Evolutionary conservation across 495 filamentous ascomycete genomes (phyloP), one percentile per base, ranked within the genome.

Genomic region (Lasiosphaeria ovina): DNA sequence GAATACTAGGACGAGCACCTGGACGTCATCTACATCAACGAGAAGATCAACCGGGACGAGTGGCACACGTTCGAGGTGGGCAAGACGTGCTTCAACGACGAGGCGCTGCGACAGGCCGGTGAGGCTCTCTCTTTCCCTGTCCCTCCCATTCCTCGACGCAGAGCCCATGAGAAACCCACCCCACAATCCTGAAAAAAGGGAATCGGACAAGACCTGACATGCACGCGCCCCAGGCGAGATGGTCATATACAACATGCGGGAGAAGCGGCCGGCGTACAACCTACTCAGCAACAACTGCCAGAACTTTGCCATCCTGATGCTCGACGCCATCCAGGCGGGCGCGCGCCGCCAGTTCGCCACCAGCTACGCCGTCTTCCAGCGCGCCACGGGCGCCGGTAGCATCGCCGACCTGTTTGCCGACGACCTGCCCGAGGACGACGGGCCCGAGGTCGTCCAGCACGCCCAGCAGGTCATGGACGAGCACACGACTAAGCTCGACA

Each of bases 271-370:
- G 2, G 75, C 63, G 10, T 80, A 80, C 69, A 77, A 78, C 61
- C 62, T 80, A 38, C 78, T 80, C 64, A 72, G 64, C 54, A 80
- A 80, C 62, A 80, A 80, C 69, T 80, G 78, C 62, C 78, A 80
- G 64, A 79, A 74, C 55, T 80, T 71, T 58, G 77, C 75, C 3
- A 55, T 77, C n/a, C 52, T 62, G 33, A 60, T 80, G 56, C 66
- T 80, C 32, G 71, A 80, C 49, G 74, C 74, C 42, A 76, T 80
- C 38, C 72, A 78, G 61, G 62, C 75, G 55, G 72, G 76, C 12
- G 64, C 58, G 42, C 73, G 74, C 38, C 57, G 60, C 12, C 58
- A 77, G 51, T 78, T 80, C 57, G 76, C 69, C 32, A 78, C 77
- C 8, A 73, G 64, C 51, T 69, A 74, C 35, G 76, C 72, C 32